Conservation (phyloP, 2,329 filamentous ascomycete genomes). For the Colletotrichum tabaci region DNA sequence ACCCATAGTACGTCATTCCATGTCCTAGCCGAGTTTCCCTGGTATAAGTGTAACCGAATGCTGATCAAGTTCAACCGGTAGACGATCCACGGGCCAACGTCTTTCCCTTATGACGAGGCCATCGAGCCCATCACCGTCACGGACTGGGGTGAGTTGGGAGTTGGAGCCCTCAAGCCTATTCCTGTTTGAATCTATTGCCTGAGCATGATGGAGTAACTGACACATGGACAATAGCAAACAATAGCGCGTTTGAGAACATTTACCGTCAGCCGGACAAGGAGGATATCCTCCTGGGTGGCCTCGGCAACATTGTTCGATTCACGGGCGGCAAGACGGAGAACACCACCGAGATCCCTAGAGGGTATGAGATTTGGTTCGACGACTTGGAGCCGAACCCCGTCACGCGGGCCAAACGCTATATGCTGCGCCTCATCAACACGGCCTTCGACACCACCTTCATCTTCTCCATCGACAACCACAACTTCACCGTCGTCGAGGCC, state of each 20-base stretch:
- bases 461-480: constrained; percentile 56
- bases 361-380: constrained; percentile 27
- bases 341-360: constrained; percentile 1
- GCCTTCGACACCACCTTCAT: constrained; percentile 49
- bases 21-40: too few species aligned
- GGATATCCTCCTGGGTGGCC: constrained; percentile 16
- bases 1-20: constrained; percentile 58
- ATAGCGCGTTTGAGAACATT: constrained; percentile 14
- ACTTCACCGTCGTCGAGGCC: constrained; percentile 60
- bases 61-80: not conserved
- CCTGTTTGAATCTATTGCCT: too few species aligned
- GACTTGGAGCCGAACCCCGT: not conserved
- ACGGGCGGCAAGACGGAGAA: not conserved
- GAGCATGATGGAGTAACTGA: not conserved
- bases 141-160: constrained; percentile 39
- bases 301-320: constrained; percentile 11
- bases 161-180: too few species aligned
- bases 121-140: constrained; percentile 41
- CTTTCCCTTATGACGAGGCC: constrained; percentile 39
- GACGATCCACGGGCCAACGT: constrained; percentile 43
- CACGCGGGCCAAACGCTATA: constrained; percentile 49
- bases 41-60: too few species aligned
- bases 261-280: not conserved
- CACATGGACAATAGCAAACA: not conserved
- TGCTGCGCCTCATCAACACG: constrained; percentile 54